A percentile compares a stretch with the other conserved stretches of the same genome.
phyloP scores from a whole-genome alignment of 2,329 filamentous ascomycete genomes.

The Purpureocillium lavendulum region DNA sequence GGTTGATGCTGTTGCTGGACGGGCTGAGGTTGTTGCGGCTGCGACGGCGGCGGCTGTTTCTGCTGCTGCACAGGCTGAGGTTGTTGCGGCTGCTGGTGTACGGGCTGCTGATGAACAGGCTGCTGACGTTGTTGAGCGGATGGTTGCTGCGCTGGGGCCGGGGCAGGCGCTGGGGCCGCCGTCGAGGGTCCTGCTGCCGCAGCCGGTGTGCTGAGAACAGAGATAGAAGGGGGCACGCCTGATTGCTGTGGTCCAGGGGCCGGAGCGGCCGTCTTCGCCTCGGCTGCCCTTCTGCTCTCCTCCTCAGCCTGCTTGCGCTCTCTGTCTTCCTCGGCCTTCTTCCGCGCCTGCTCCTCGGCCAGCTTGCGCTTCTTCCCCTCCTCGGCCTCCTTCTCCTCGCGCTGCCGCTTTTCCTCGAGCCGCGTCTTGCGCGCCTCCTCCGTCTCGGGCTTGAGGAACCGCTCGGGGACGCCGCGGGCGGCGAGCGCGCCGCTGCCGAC shows the following conservation, averaged over 20 bases:
- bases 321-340: neutral
- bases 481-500: constrained; percentile 59
- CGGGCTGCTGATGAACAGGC: too few species aligned
- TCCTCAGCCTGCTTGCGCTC: constrained; percentile 6
- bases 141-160: too few species aligned
- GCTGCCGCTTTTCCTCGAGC: constrained; percentile 12
- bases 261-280: constrained; percentile 3
- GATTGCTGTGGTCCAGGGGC: too few species aligned
- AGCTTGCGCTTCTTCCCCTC: constrained; percentile 5
- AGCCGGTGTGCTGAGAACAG: too few species aligned
- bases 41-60: too few species aligned
- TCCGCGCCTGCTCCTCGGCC: constrained; percentile 3
- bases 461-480: constrained; percentile 69
- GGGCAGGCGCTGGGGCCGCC: too few species aligned
- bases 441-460: constrained; percentile 48
- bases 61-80: too few species aligned
- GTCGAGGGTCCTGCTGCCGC: too few species aligned
- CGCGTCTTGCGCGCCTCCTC: constrained; percentile 13
- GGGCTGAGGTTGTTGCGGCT: too few species aligned
- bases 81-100: too few species aligned
- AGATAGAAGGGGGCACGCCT: too few species aligned
- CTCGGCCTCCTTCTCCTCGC: neutral
- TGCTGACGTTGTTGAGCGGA: too few species aligned
- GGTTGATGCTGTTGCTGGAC: neutral
- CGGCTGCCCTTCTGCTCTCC: constrained; percentile 6